phyloP scores from a whole-genome alignment of 306 rosid species.

The Corylus heterophylla region DNA sequence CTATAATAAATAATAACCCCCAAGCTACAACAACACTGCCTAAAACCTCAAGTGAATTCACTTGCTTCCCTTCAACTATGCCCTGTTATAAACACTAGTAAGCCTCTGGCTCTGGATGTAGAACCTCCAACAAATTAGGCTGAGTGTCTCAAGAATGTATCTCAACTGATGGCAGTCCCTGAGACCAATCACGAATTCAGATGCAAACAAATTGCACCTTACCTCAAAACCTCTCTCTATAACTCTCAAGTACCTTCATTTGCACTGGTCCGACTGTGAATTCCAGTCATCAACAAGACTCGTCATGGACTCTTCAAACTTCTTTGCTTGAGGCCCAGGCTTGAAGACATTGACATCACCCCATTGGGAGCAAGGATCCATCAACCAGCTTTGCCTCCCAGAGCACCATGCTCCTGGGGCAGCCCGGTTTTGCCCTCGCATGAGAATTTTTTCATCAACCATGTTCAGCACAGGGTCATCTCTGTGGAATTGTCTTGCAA shows the following conservation, averaged over 20 bases:
- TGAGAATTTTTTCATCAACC: conserved; percentile 73
- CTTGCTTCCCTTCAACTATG: conserved; percentile 33
- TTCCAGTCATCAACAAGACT: conserved; percentile 73
- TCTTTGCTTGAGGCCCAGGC: conserved; percentile 79
- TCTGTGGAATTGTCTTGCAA: conserved; percentile 68
- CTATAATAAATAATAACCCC: conserved; percentile 40
- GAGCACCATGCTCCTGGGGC: conserved; percentile 86
- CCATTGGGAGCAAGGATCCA: conserved; percentile 88
- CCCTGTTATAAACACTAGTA: conserved; percentile 39
- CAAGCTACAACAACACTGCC: conserved; percentile 33
- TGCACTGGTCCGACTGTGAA: conserved; percentile 66
- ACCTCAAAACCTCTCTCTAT: conserved; percentile 33
- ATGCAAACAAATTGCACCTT: conserved; percentile 29
- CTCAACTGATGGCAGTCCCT: conserved; percentile 30
- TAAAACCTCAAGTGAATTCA: conserved; percentile 33
- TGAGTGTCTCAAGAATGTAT: conserved; percentile 47
- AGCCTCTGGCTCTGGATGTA: conserved; percentile 29
- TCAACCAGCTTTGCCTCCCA: conserved; percentile 72
- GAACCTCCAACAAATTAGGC: conserved; percentile 33
- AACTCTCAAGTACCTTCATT: conserved; percentile 35
- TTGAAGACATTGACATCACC: conserved; percentile 67
- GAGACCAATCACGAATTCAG: conserved; percentile 17
- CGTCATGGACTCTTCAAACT: conserved; percentile 63
- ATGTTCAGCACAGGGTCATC: conserved; percentile 70
- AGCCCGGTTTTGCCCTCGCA: conserved; percentile 49